Conservation (phyloP, 129 eudicot species). For the Escallonia herrerae region DNA sequence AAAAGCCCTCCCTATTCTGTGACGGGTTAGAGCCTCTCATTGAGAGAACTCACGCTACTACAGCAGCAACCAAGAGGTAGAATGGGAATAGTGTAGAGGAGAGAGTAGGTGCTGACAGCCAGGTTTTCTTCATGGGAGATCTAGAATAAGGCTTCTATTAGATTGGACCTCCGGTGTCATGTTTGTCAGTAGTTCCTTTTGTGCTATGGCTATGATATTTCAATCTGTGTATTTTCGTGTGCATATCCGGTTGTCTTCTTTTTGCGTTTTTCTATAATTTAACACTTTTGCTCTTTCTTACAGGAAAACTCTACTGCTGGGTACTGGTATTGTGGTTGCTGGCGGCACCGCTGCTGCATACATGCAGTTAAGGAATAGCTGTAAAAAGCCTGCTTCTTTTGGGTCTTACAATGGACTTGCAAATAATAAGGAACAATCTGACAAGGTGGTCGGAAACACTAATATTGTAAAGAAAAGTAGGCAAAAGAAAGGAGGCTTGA, state of each 20-base stretch:
- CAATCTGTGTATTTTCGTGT: background rate
- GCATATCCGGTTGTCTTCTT: background rate
- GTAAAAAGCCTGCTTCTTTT: conserved; percentile 28
- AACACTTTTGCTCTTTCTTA: conserved; percentile 8
- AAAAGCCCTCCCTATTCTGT: no score
- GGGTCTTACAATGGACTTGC: conserved; percentile 45
- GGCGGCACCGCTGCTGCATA: conserved; percentile 95
- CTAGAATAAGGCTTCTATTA: no score
- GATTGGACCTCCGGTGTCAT: background rate
- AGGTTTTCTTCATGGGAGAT: no score
- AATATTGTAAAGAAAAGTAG: conserved; percentile 50
- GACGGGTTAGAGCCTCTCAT: no score
- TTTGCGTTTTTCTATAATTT: background rate
- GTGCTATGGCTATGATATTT: background rate
- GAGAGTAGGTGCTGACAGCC: no score
- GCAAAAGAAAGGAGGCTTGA: conserved; percentile 79
- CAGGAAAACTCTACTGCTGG: conserved; percentile 75
- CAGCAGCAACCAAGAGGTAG: no score
- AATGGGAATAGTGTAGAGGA: no score
- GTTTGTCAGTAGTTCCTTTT: background rate
- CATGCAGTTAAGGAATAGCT: conserved; percentile 58
- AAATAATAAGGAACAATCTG: conserved; percentile 30
- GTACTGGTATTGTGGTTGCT: conserved; percentile 77
- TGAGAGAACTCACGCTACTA: no score
- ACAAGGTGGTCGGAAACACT: conserved; percentile 31